These are phyloP conservation scores for Penicillium cinerascens DNA, from an alignment of 495 filamentous ascomycete species.

Conservation along the genomic window DNA sequence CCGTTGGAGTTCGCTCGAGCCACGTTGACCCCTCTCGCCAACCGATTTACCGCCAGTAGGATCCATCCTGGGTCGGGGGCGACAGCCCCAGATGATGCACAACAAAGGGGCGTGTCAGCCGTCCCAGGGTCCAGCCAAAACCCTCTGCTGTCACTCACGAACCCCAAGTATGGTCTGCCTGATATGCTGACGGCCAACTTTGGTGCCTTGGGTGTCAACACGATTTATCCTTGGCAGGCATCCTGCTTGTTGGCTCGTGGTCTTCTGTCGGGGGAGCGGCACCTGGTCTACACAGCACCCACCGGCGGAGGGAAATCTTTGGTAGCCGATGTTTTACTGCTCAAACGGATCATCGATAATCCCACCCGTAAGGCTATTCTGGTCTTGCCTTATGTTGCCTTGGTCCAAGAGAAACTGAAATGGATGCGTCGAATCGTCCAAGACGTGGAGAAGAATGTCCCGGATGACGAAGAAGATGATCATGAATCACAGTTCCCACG, in stretches of 20 bases:
- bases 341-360: slow-evolving; percentile 66
- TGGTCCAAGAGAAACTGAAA: slow-evolving; percentile 79
- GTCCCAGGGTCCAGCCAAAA: slow-evolving; percentile 54
- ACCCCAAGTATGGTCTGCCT: slow-evolving; percentile 64
- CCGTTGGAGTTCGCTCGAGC: slow-evolving; percentile 25
- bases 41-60: slow-evolving; percentile 37
- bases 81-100: slow-evolving; percentile 41
- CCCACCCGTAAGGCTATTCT: slow-evolving; percentile 67
- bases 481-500: slow-evolving; percentile 14
- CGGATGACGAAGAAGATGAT: slow-evolving; percentile 26
- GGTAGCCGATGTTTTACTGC: slow-evolving; percentile 71
- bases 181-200: slow-evolving; percentile 61
- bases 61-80: slow-evolving; percentile 31
- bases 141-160: slow-evolving; percentile 58
- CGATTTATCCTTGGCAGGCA: slow-evolving; percentile 83
- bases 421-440: slow-evolving; percentile 70
- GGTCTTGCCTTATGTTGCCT: slow-evolving; percentile 77
- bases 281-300: slow-evolving; percentile 80
- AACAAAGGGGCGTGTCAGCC: slow-evolving; percentile 35
- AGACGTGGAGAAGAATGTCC: slow-evolving; percentile 51
- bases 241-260: slow-evolving; percentile 69
- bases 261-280: slow-evolving; percentile 60
- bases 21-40: slow-evolving; percentile 20
- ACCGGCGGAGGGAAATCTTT: slow-evolving; percentile 81
- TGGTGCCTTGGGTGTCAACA: slow-evolving; percentile 56